Evolutionary conservation across 768 basidiomycete genomes (phyloP).

Genomic region (Leccinum uliginosum): DNA sequence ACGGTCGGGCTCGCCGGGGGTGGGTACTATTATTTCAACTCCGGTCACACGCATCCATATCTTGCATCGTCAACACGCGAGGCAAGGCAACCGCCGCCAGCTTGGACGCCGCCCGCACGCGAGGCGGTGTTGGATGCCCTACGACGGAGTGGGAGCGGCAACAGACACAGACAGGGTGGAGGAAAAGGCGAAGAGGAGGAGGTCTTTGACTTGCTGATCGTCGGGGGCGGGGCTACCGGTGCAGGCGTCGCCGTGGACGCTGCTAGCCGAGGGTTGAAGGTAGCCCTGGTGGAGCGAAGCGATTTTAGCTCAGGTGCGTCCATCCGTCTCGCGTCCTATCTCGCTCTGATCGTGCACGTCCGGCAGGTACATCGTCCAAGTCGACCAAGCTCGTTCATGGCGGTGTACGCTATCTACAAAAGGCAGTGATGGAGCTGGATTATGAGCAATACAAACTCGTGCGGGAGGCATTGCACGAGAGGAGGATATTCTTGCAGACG

Average conservation of each 20-base stretch:
- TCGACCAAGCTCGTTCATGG: constrained; percentile 98
- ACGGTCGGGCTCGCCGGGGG: constrained; percentile 51
- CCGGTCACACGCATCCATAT: constrained; percentile 54
- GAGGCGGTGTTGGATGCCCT: constrained; percentile 61
- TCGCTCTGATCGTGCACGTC: not conserved
- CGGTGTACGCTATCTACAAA: constrained; percentile 95
- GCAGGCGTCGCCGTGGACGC: constrained; percentile 97
- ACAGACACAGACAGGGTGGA: constrained; percentile 11
- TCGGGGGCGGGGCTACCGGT: constrained; percentile 95
- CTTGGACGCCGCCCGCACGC: constrained; percentile 74
- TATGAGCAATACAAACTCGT: constrained; percentile 98
- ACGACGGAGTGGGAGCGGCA: constrained; percentile 10
- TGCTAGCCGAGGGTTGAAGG: constrained; percentile 84
- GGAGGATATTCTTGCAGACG: constrained; percentile 89
- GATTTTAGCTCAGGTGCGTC: constrained; percentile 83
- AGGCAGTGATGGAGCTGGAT: constrained; percentile 92
- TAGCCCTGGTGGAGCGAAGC: constrained; percentile 88
- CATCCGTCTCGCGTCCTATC: not conserved
- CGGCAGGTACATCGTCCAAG: constrained; percentile 89
- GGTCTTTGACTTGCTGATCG: constrained; percentile 75
- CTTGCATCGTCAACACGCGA: constrained; percentile 57
- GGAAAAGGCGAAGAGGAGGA: constrained; percentile 49
- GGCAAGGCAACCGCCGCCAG: constrained; percentile 66
- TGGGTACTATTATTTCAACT: constrained; percentile 70
- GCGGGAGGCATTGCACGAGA: constrained; percentile 89